Conservation (phyloP, 805 yeast species). For the Zygosaccharomyces bisporus region DNA sequence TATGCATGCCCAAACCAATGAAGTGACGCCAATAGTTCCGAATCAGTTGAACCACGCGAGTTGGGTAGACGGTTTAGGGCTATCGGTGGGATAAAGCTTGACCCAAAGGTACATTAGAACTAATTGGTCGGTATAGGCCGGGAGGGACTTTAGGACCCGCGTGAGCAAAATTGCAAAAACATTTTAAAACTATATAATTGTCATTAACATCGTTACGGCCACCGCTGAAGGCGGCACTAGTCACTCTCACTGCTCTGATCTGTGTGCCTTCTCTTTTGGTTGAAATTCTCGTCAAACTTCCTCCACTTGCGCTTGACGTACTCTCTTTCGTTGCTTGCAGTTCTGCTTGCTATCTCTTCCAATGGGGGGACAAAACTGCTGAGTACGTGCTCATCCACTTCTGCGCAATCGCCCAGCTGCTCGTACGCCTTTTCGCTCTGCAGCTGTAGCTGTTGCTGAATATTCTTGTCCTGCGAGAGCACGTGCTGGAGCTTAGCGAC, state of each 20-base stretch:
- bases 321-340: slow-evolving; percentile 1
- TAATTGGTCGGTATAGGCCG: no score
- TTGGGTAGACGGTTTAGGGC: no score
- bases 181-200: no score
- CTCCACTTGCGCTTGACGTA: slow-evolving; percentile 4
- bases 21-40: no score
- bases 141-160: no score
- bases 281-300: background rate
- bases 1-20: no score
- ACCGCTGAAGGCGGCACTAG: background rate
- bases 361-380: slow-evolving; percentile 17
- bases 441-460: slow-evolving; percentile 15
- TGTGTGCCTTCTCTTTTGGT: slow-evolving; percentile 3
- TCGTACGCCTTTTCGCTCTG: slow-evolving; percentile 13
- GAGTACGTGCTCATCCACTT: slow-evolving; percentile 27
- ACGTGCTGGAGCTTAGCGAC: slow-evolving; percentile 16
- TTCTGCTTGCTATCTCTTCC: slow-evolving; percentile 6
- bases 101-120: no score
- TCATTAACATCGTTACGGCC: no score
- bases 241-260: slow-evolving; percentile 4
- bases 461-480: slow-evolving; percentile 20
- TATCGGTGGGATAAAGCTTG: no score
- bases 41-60: no score
- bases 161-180: no score
- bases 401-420: slow-evolving; percentile 21